Evolutionary conservation across 2,329 filamentous ascomycete species (phyloP).

Genomic region (Xenoacremonium recifei): DNA sequence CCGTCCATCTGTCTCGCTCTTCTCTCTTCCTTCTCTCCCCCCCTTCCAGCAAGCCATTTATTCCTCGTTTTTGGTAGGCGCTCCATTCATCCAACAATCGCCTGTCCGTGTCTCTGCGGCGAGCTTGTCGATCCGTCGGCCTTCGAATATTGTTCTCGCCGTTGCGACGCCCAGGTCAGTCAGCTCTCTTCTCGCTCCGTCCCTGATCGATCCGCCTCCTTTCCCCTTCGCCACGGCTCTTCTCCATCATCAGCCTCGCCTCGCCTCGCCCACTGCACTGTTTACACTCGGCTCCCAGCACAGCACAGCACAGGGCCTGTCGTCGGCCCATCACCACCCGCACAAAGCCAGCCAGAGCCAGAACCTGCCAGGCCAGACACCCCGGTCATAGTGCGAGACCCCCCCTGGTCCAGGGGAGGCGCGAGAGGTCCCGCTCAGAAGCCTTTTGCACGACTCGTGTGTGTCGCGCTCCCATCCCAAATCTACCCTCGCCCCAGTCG

Average conservation of each 20-base stretch:
- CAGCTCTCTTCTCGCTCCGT: background rate
- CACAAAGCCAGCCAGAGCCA: background rate
- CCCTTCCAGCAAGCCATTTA: constrained; percentile 1
- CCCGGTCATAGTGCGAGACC: constrained; percentile 1
- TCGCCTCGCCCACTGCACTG: constrained; percentile 1
- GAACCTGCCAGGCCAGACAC: background rate
- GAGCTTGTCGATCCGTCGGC: background rate
- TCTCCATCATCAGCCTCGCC: background rate
- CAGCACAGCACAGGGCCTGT: background rate
- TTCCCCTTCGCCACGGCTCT: background rate
- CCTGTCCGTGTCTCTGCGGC: background rate
- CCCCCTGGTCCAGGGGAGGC: constrained; percentile 29
- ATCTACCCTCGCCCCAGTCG: constrained; percentile 26
- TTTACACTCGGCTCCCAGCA: constrained; percentile 3
- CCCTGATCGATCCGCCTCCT: background rate
- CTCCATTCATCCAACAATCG: background rate
- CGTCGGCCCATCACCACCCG: constrained; percentile 11
- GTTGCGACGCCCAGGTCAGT: constrained; percentile 6
- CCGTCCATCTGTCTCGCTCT: constrained; percentile 12
- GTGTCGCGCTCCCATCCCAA: constrained; percentile 30
- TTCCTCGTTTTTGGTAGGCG: constrained; percentile 4
- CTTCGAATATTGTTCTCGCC: background rate
- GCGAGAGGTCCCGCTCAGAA: constrained; percentile 29
- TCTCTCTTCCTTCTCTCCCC: constrained; percentile 12
- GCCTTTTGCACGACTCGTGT: constrained; percentile 31